Evolutionary conservation across 768 basidiomycete genomes (phyloP).

Genomic region (Amanita rimosa): DNA sequence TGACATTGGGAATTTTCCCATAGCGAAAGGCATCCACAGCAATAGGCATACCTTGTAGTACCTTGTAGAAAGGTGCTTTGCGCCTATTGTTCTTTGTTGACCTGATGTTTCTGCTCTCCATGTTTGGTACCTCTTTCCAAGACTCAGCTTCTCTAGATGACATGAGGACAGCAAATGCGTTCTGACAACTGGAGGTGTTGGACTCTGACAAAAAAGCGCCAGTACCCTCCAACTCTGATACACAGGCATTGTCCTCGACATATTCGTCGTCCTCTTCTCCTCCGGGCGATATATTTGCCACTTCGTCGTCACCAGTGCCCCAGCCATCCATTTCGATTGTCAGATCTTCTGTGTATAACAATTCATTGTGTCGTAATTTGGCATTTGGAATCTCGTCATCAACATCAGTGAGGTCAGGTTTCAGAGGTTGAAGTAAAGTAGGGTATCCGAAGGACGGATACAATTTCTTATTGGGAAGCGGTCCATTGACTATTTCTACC

Average conservation of each 20-base stretch:
- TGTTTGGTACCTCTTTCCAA: constrained; percentile 71
- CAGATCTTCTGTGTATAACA: constrained; percentile 10
- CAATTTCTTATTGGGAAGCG: constrained; percentile 8
- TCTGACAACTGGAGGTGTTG: constrained; percentile 4
- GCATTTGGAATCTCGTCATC: not conserved
- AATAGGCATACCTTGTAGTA: constrained; percentile 93
- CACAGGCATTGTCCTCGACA: constrained; percentile 10
- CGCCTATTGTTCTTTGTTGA: constrained; percentile 41
- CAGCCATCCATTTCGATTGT: constrained; percentile 29
- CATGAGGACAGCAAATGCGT: constrained; percentile 82
- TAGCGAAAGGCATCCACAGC: constrained; percentile 97
- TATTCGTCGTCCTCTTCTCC: constrained; percentile 17
- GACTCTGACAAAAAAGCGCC: not conserved
- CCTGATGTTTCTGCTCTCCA: constrained; percentile 36
- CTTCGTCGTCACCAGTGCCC: constrained; percentile 65
- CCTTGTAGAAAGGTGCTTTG: constrained; percentile 92
- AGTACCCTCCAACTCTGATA: not conserved
- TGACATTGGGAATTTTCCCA: constrained; percentile 80
- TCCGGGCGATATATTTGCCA: constrained; percentile 8
- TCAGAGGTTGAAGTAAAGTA: constrained; percentile 8
- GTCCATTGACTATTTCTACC: constrained; percentile 20
- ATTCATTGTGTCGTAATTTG: not conserved
- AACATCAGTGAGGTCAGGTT: not conserved
- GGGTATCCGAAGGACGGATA: constrained; percentile 12
- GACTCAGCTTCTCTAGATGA: constrained; percentile 65